Base-by-base conservation (phyloP, 805 yeast species). In the Pichia cabralensis region DNA sequence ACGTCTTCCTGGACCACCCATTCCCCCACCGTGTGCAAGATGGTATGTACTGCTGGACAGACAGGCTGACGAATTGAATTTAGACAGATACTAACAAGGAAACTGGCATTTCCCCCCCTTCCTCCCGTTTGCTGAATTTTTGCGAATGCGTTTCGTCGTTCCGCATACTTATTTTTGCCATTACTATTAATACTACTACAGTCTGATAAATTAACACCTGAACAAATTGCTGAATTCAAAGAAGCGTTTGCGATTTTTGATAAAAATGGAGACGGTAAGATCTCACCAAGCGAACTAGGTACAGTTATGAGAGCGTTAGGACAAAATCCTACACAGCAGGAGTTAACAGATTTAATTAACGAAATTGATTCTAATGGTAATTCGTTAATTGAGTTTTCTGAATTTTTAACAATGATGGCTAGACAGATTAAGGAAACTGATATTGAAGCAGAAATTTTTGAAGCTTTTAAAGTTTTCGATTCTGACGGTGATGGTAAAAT, bases 281-380 rank as follows among this genome's bases (percentile, higher is more conserved):
- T 92, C 66, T 85, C 96, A 39, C 83, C 96, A 49, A 74, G 83
- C 53, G 98, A 92, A 64, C 71, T 92, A 48, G 96, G 97, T 45
- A 86, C 96, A 4, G 98, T 92, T 34, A 92, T 92, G 98, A 80
- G 98, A 65, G 84, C 96, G n/a, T 69, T 92, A 54, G 98, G 98
- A 34, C 92, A 86, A 61, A 89, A 89, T 53, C 98, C 98, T 24
- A 78, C 94, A 33, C 97, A 92, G 61, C 77, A 86, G 46, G 98
- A 92, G 61, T 80, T 92, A 51, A 82, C 92, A 37, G 98, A 92
- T 58, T 77, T 92, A 80, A 84, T 92, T 69, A 89, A 89, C 59
- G 98, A 92, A 63, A 94, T 92, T 35, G 98, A 92, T 60, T 80
- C 80, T 42, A 92, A 92, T 64, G 89, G 89, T 49, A 94, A 92